These are phyloP conservation scores for Kingdonia uniflora DNA, from an alignment of 164 flowering plant genomes.

Conservation along the genomic window DNA sequence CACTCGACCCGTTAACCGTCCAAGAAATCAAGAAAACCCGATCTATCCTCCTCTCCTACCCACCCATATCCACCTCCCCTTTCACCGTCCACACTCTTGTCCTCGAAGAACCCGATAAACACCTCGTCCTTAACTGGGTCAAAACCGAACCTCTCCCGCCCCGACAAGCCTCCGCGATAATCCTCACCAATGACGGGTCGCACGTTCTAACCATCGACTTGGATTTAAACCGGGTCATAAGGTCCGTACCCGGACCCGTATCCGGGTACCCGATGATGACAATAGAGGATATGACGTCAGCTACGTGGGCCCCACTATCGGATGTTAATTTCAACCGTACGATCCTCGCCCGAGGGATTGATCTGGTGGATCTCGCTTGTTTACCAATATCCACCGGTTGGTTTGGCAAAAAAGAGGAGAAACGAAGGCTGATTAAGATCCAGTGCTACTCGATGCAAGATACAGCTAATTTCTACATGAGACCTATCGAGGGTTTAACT, in stretches of 20 bases:
- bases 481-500: slow-evolving; percentile 89
- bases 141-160: slow-evolving; percentile 49
- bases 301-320: slow-evolving; percentile 46
- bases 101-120: slow-evolving; percentile 42
- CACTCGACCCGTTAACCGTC: slow-evolving; percentile 87
- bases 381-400: slow-evolving; percentile 76
- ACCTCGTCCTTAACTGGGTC: slow-evolving; percentile 49
- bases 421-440: slow-evolving; percentile 55
- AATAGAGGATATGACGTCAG: slow-evolving; percentile 65
- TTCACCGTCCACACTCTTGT: slow-evolving; percentile 49
- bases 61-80: slow-evolving; percentile 26
- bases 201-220: slow-evolving; percentile 52
- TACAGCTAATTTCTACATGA: slow-evolving; percentile 88
- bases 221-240: slow-evolving; percentile 25
- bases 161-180: slow-evolving; percentile 54
- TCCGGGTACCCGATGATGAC: slow-evolving; percentile 86
- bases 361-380: slow-evolving; percentile 59
- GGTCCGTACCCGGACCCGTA: slow-evolving; percentile 13
- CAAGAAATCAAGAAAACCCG: slow-evolving; percentile 50
- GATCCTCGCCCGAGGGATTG: slow-evolving; percentile 53
- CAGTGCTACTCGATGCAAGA: slow-evolving; percentile 73
- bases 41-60: slow-evolving; percentile 35
- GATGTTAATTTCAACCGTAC: slow-evolving; percentile 60
- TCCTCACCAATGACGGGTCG: slow-evolving; percentile 28
- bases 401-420: slow-evolving; percentile 65